Evolutionary conservation across 768 basidiomycete species (phyloP).

Genomic region (Agrocybe pediades): DNA sequence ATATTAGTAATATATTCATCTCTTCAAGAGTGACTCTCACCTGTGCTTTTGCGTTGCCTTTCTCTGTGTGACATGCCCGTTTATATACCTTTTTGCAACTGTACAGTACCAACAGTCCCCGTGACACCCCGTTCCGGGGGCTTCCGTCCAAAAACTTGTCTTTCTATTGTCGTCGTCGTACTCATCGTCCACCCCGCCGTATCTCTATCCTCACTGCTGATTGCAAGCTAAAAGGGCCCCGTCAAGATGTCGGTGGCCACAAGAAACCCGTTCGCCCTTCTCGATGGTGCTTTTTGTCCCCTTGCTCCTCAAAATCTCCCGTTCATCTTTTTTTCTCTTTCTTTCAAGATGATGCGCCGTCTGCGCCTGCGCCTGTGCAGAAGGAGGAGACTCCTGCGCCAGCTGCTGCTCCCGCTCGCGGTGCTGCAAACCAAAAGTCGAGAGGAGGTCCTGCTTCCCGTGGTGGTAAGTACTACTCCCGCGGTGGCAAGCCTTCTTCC

Average conservation of each 20-base stretch:
- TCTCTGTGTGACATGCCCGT: neutral
- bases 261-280: conserved; percentile 82
- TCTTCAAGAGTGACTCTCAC: conserved; percentile 35
- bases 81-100: conserved; percentile 38
- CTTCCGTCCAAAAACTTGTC: conserved; percentile 18
- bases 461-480: conserved; percentile 65
- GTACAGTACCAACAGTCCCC: conserved; percentile 54
- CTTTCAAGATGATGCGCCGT: conserved; percentile 37
- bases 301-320: conserved; percentile 8
- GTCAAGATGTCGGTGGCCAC: conserved; percentile 90
- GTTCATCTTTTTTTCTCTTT: conserved; percentile 14
- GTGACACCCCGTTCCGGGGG: conserved; percentile 25
- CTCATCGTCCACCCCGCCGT: conserved; percentile 19
- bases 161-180: conserved; percentile 8
- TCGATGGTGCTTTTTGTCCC: conserved; percentile 60
- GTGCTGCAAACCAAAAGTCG: conserved; percentile 36
- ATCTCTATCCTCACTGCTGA: conserved; percentile 23
- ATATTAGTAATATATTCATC: neutral
- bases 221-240: conserved; percentile 53
- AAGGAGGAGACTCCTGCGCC: conserved; percentile 35
- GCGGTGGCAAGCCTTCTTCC: conserved; percentile 52
- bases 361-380: conserved; percentile 35
- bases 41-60: conserved; percentile 62
- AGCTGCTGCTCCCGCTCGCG: conserved; percentile 53
- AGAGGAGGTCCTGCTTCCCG: conserved; percentile 29